phyloP scores from a whole-genome alignment of 495 filamentous ascomycete genomes.

The Bombardia bombarda region DNA sequence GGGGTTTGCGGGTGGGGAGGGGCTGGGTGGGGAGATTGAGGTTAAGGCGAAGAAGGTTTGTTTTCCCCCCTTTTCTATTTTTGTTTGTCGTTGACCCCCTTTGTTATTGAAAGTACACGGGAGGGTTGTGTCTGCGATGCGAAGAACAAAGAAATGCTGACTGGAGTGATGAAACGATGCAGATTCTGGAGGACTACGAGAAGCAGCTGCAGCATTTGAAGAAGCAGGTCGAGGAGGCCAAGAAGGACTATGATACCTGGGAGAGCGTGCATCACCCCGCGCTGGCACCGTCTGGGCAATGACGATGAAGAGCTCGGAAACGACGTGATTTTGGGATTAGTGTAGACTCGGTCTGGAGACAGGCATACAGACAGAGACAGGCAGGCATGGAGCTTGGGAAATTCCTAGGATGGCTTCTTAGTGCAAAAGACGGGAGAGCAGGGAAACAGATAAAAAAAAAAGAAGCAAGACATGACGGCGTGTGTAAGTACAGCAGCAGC shows the following conservation, averaged over 20 bases:
- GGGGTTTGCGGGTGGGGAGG: constrained; percentile 33
- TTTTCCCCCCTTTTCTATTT: not conserved
- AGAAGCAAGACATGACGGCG: too few relatives aligned
- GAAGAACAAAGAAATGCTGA: not conserved
- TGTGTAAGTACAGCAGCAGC: too few relatives aligned
- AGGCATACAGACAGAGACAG: too few relatives aligned
- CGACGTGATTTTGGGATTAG: too few relatives aligned
- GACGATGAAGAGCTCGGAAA: too few relatives aligned
- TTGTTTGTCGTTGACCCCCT: too few relatives aligned
- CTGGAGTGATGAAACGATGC: not conserved
- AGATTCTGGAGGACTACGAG: constrained; percentile 89
- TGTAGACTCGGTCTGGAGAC: too few relatives aligned
- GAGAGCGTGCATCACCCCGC: constrained; percentile 46
- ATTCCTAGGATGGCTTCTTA: too few relatives aligned
- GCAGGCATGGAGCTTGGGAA: too few relatives aligned
- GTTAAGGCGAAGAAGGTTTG: constrained; percentile 79
- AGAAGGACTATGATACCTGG: constrained; percentile 73
- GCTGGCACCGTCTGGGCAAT: constrained; percentile 10
- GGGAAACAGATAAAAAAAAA: too few relatives aligned
- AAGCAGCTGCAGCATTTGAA: constrained; percentile 79
- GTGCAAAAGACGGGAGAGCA: too few relatives aligned
- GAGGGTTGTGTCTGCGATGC: not conserved
- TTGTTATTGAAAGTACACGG: not conserved
- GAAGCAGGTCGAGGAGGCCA: constrained; percentile 69
- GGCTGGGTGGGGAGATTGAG: constrained; percentile 60